Evolutionary conservation across 768 basidiomycete genomes (phyloP).

Genomic region (Saitozyma podzolica): DNA sequence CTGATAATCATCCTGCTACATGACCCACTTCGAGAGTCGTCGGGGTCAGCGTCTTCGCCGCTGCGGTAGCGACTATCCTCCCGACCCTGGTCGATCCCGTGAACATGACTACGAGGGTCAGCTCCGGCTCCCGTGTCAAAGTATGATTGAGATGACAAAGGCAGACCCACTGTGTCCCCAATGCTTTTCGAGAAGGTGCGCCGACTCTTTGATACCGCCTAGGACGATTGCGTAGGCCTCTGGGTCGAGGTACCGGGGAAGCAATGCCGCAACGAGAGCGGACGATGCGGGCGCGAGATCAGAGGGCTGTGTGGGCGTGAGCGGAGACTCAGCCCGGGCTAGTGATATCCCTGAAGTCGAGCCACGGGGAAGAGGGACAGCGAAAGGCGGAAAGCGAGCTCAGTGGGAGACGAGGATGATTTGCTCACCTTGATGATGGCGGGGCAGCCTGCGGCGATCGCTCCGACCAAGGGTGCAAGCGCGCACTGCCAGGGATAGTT

Average conservation of each 20-base stretch:
- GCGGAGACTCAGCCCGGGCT: neutral
- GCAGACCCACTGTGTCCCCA: conserved; percentile 50
- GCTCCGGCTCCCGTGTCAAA: too few species aligned
- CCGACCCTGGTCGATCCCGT: conserved; percentile 50
- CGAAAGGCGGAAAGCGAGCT: too few species aligned
- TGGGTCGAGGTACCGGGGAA: conserved; percentile 46
- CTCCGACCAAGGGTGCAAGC: conserved; percentile 44
- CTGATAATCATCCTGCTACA: too few species aligned
- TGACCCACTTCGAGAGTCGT: conserved; percentile 49
- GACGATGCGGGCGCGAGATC: conserved; percentile 44
- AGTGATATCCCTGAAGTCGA: neutral
- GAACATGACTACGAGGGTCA: conserved; percentile 44
- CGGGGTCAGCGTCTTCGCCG: conserved; percentile 51
- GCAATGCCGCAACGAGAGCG: conserved; percentile 38
- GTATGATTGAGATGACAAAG: neutral
- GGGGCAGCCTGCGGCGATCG: conserved; percentile 53
- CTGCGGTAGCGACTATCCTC: conserved; percentile 44
- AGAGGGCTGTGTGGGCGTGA: conserved; percentile 34
- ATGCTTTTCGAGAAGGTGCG: conserved; percentile 38
- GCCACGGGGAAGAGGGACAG: too few species aligned
- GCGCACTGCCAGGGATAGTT: conserved; percentile 49
- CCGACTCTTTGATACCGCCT: conserved; percentile 43
- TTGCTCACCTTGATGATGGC: conserved; percentile 46
- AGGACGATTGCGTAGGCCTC: conserved; percentile 46
- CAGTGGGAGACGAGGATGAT: neutral